Base-by-base conservation (phyloP, 441 rosid species). In the Brassica balearica region DNA sequence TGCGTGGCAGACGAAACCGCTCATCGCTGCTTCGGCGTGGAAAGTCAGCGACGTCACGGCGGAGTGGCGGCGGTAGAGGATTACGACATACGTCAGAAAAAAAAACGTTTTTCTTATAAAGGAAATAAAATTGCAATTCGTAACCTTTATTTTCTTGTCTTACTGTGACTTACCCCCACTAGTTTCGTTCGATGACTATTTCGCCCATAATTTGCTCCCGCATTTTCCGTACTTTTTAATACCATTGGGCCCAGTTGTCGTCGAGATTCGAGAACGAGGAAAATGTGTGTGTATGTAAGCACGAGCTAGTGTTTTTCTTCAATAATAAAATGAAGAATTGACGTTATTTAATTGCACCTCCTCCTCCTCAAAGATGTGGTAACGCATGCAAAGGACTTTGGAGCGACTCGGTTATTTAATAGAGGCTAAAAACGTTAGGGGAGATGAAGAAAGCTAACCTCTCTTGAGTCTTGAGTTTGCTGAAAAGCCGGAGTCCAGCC, bases 1-100 rank as follows among this genome's bases (percentile, higher is more conserved):
- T 43, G 92, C 88, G 46, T 88, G 92, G 92, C 92, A 88, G 74
- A 88, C 87, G 1, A 77, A 86, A 84, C 84, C 92, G 76, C 84
- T 88, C 8, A 88, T 88, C 12, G 82, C 88, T 81, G 82, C 92
- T 29, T 88, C 92, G 11, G 90, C 89, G 6, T 88, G 90, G 92
- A 82, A 80, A 78, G 85, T 85, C 34, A 69, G 80, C 29, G 20
- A 71, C 55, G 59, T 23, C 59, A 55, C 6, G 3, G 56, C 8
- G 23, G 76, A 64, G 12, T 64, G 25, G 65, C 71, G 65, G 71
- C 55, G 55, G 55, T 48, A 72, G 46, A 59, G 55, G 76, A 56
- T 65, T 12, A 77, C 62, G 68, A 46, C 53, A 62, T 20, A 19
- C 36, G 67, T 56, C 46, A 43, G n/a, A 4, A 17, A 20, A 12